Evolutionary conservation across 1,139 yeast species (phyloP).

Genomic region (Sugiyamaella japonica): DNA sequence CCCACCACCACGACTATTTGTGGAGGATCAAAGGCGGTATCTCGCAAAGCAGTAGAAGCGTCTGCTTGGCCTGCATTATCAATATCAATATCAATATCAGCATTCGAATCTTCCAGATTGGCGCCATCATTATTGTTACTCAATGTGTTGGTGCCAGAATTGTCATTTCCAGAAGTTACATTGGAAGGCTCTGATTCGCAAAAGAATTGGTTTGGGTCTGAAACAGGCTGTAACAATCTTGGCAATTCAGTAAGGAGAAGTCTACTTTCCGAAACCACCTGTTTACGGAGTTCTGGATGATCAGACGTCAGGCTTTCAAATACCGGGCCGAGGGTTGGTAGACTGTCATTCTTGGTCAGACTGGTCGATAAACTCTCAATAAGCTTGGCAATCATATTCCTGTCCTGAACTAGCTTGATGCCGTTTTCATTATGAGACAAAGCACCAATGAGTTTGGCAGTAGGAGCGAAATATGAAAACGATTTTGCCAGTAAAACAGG

Average conservation of each 20-base stretch:
- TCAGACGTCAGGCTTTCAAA: constrained; percentile 85
- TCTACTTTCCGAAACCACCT: constrained; percentile 54
- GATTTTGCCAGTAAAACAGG: constrained; percentile 53
- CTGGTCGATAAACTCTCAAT: constrained; percentile 26
- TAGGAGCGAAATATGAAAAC: constrained; percentile 56
- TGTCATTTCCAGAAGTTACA: not conserved
- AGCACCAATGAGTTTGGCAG: constrained; percentile 83
- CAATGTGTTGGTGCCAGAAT: not conserved
- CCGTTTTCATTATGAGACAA: constrained; percentile 79
- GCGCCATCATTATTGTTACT: not conserved
- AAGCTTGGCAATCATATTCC: constrained; percentile 24
- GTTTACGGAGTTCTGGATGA: constrained; percentile 68
- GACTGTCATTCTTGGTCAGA: constrained; percentile 35
- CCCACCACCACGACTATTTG: constrained; percentile 29
- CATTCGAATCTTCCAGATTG: constrained; percentile 4
- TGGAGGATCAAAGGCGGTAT: constrained; percentile 20
- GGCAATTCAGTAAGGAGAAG: constrained; percentile 52
- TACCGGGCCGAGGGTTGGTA: constrained; percentile 61
- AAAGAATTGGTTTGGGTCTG: constrained; percentile 22
- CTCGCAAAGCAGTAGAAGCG: not conserved
- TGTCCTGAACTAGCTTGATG: constrained; percentile 44
- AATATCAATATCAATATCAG: constrained; percentile 9
- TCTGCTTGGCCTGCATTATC: not conserved
- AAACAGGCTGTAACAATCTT: constrained; percentile 22
- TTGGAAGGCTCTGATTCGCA: constrained; percentile 20